Evolutionary conservation across 768 basidiomycete genomes (phyloP), one percentile per base, ranked within the genome.

Genomic region (Austroboletus eburneus): DNA sequence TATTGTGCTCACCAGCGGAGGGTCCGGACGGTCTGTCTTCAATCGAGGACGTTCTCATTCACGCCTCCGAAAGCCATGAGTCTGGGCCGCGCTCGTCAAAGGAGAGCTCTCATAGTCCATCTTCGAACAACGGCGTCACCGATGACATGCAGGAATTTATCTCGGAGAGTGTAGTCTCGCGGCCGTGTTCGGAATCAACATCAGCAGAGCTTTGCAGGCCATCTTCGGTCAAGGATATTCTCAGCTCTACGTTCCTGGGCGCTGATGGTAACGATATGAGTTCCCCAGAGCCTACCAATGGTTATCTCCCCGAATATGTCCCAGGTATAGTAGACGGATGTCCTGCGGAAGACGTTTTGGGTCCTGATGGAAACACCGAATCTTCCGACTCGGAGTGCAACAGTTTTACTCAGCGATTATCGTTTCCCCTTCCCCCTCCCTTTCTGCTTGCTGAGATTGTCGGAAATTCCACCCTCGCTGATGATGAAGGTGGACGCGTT

Each of bases 401-500:
- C 20, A 43, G 30, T 38, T 43, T 52, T 39, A 37, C 43, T 8
- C 53, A 37, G 30, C 52, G 24, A 16, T n/a, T 52, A 32, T 57
- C 60, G 18, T 60, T 55, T 48, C 60, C 63, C 30, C 50, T 57
- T 12, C 55, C 57, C 35, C 50, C 48, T 18, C 40, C 43, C 12
- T 45, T 50, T 25, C 27, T 49, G 1, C 35, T 51, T 8, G 24
- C 33, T 5, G 57, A 54, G 22, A 20, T 42, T 22, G 38, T 41
- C 10, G 46, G 23, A 2, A 21, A 46, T 14, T 41, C 54, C 5
- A 22, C 45, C 5, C 33, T 50, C 9, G 9, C 10, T 30, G 27
- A n/a, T 21, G 49, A 44, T 24, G 42, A 32, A 16, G 32, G 41
- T 20, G 30, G 12, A 3, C 38, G 35, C 14, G 20, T 42, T 23